Conservation (phyloP, 208 protist species). For the Crithidia mellificae region DNA sequence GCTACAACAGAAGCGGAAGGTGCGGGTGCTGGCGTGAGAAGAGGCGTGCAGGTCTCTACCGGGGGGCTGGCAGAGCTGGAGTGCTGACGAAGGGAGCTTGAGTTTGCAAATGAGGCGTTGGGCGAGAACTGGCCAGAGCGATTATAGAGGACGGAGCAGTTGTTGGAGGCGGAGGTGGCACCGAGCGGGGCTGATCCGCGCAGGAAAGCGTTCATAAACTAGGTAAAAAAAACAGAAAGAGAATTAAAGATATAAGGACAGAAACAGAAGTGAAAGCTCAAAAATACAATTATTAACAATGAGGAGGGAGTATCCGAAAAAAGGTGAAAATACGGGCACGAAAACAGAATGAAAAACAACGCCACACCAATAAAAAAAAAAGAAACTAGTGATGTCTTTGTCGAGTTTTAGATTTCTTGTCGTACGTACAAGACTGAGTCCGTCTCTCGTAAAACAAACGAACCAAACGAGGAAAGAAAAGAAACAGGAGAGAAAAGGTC, state of each 20-base stretch:
- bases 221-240: not conserved
- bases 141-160: constrained; percentile 1
- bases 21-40: not conserved
- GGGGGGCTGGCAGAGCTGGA: not conserved
- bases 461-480: no score
- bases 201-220: constrained; percentile 17
- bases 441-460: no score
- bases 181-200: constrained; percentile 12
- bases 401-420: no score
- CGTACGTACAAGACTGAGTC: no score
- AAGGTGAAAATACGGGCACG: not conserved
- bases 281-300: not conserved
- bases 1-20: not conserved
- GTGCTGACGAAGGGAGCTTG: constrained; percentile 2
- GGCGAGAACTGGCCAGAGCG: constrained; percentile 6
- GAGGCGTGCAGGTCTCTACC: not conserved
- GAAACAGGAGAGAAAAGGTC: no score
- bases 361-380: not conserved
- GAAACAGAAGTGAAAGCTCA: no score
- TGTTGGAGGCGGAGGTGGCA: not conserved
- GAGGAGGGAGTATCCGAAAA: not conserved
- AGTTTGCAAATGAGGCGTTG: constrained; percentile 11
- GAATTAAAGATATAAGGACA: not conserved
- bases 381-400: no score
- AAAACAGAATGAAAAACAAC: not conserved